Evolutionary conservation across 345 rosid genomes (phyloP), one percentile per base, ranked within the genome.

Genomic region (Geranium rotundifolium): DNA sequence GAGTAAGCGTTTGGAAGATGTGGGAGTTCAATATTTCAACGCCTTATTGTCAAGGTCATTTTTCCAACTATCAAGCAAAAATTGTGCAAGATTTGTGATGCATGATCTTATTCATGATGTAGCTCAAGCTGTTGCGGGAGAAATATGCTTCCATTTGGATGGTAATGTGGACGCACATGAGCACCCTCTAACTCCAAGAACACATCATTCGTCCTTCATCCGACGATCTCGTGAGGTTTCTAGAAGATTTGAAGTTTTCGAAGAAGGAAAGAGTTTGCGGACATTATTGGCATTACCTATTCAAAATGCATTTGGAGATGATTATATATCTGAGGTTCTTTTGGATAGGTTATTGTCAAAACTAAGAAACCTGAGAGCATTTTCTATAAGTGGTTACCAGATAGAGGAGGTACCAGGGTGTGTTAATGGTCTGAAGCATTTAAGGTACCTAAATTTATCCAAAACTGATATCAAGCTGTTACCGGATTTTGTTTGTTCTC

Each of bases 61-160:
- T 52, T 63, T 69, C 7, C 68, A 64, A 59, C 56, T 9, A 58
- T 19, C 39, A 10, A 50, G 67, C 39, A 27, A 12, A 13, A 4
- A 27, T 9, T 1, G 17, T 5, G 41, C 72, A 46, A 23, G 3
- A 7, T 61, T 39, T 19, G 18, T 41, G 7, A 61, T 61, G 64
- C 64, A 61, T 61, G 64, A 61, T 16, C 64, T 61, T 23, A 41
- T 61, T n/a, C 23, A 61, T 61, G 64, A 61, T 39, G 14, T 61
- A 46, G 52, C 52, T 46, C 52, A 7, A 41, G 13, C 5, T 46
- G 52, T 12, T 46, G 52, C 52, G 0, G 50, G 50, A 13, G 50
- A 41, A 3, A 46, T 3, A 46, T 46, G 52, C 52, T 46, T 46
- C 52, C 52, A 4, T 46, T 10, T 14, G 16, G 52, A 46, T 46